Conservation (phyloP, 1,284 basidiomycete genomes). For the Ustilago xerochloae region DNA sequence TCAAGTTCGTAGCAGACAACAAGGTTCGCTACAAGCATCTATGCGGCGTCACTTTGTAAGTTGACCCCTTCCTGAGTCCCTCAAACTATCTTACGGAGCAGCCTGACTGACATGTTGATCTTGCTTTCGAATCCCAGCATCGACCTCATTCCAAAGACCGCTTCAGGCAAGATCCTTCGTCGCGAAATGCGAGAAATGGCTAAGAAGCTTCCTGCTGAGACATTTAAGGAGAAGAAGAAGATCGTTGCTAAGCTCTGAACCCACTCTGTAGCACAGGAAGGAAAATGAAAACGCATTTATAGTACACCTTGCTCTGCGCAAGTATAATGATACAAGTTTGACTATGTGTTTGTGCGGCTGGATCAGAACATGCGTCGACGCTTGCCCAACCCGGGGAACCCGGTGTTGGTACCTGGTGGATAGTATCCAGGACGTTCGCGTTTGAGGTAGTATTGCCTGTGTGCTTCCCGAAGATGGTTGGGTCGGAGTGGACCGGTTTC, state of each 20-base stretch:
- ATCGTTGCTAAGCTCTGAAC: conserved; percentile 31
- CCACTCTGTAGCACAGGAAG: background rate
- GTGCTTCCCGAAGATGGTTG: conserved; percentile 87
- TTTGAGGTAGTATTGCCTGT: conserved; percentile 82
- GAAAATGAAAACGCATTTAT: background rate
- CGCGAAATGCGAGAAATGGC: conserved; percentile 51
- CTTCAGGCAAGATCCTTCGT: conserved; percentile 58
- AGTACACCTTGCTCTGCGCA: conserved; percentile 1
- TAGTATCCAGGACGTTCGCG: conserved; percentile 71
- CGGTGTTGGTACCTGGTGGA: conserved; percentile 54
- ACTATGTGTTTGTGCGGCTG: background rate
- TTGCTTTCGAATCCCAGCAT: conserved; percentile 14
- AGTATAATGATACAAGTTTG: background rate
- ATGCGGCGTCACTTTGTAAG: conserved; percentile 71
- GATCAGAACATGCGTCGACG: conserved; percentile 56
- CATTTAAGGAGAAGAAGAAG: conserved; percentile 30
- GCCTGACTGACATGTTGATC: background rate
- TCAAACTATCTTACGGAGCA: no score
- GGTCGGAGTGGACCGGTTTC: conserved; percentile 82
- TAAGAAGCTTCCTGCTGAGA: conserved; percentile 41
- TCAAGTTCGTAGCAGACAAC: conserved; percentile 76
- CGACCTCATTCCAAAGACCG: conserved; percentile 56
- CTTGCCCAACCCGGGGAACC: conserved; percentile 57
- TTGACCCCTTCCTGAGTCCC: background rate
- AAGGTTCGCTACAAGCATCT: conserved; percentile 80